Base-by-base conservation (phyloP, 1,284 basidiomycete species). In the Boletus mariae region DNA sequence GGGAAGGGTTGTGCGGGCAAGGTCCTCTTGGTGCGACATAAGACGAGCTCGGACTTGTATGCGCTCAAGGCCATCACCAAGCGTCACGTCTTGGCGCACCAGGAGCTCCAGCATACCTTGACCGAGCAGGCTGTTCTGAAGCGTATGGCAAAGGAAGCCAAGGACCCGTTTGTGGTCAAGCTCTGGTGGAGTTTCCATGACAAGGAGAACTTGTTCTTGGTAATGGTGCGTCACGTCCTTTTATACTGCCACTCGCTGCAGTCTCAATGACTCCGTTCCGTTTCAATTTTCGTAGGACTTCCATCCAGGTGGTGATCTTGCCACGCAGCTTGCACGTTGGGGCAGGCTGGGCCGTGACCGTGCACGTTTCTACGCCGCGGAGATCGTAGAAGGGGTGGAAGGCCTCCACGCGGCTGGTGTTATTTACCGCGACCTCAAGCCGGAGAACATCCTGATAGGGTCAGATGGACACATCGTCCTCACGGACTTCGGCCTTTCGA, bases 41-140 rank as follows among this genome's bases (percentile, higher is more conserved):
- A 87, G 69, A 74, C 75, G 12, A 83, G 84, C 17, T 63, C 80
- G 41, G 80, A 85, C 53, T 73, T 96, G 47, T 94, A 90, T 69
- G 95, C 95, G 29, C 82, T 98, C 75, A 98, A 98, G 75, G 94
- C 94, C 5, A 96, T 98, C 72, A 94, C 92, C 53, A 98, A 98
- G 74, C 83, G 92, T 51, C 93, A 97, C 70, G 95, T 98, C 29
- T 78, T 98, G 45, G 92, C 93, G 1, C 93, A 98, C 67, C 92
- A 95, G 69, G 96, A 98, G 72, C 75, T 98, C 50, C 87, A 91
- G 64, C 96, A 98, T 73, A 98, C 95, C 2, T 77, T 97, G 53
- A 95, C 94, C 2, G 96, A 98, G 71, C 92, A 97, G 70, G 86
- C 90, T 11, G 94, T 98, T 20, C 73, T 98, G 62, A 93, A 91